Base-by-base conservation (phyloP, 2,329 filamentous ascomycete genomes). In the Colletotrichum navitas region DNA sequence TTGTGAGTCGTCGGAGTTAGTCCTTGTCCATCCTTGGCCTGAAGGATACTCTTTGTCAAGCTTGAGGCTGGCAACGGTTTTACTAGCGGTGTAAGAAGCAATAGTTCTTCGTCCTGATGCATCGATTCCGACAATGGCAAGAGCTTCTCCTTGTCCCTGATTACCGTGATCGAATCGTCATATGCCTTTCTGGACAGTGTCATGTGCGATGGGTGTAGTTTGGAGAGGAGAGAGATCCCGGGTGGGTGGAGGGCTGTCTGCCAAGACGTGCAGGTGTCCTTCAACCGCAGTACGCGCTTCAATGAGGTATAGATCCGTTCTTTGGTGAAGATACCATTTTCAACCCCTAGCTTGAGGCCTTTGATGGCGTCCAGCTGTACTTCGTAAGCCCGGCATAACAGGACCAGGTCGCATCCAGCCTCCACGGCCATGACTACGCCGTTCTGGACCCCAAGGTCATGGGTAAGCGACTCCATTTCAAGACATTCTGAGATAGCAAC, bases 391-490 rank as follows among this genome's bases (percentile, higher is more conserved):
- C 94, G 91, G 77, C 95, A 98, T 1, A 98, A 88, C 7, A 98
- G 88, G 6, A 98, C 90, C 64, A 98, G 85, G 80, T 99, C 96
- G 79, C 96, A 98, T 18, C 96, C 96, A 41, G 96, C 95, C 80
- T 97, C 96, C 62, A 98, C 93, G 4, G 96, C 96, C 94, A 98
- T 98, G 76, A 98, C 94, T 0, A 95, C 97, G 16, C 96, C 96
- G 51, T 96, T 95, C 75, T 95, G 94, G 24, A 99, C 94, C n/a
- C 95, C 95, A 61, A 98, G 96, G 76, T 98, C 97, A 78, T 97
- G 94, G 74, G 94, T 96, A 11, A 98, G 87, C 0, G 95, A 94
- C 78, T 98, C 95, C 95, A 98, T 98, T 80, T 98, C 95, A 10
- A 98, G 84, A 75, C 95, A 98, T 79, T 98, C 95, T 0, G 95